Evolutionary conservation across 2,329 filamentous ascomycete species (phyloP), one percentile per base, ranked within the genome.

Genomic region (Endoconidiophora laricicola): DNA sequence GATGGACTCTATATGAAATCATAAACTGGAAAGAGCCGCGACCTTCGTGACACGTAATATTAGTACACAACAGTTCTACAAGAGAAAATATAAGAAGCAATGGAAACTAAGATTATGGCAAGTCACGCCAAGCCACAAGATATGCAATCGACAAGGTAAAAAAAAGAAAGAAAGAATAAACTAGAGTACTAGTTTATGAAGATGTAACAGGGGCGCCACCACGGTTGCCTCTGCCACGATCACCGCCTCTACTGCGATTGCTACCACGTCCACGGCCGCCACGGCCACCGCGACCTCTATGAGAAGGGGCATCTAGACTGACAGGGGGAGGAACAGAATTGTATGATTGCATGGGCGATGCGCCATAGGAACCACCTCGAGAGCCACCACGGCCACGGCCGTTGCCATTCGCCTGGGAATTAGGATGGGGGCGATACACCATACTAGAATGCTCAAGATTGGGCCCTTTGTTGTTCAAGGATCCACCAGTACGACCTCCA

Each of bases 281-380:
- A 20, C 26, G 48, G 37, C 24, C 37, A 6, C 66, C 64, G 29
- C 65, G 63, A 3, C 66, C 63, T 38, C 64, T 59, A 29, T 67
- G 62, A 24, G 65, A 65, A 20, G 63, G 59, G 16, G 65, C 58
- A 55, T 80, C 71, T 10, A 83, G 63, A 41, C 61, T 71, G 1
- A 73, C 62, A 1, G 81, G 80, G 20, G 80, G 81, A 26, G 77
- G 76, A 6, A 80, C 73, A 14, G 71, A 71, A 52, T 69, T 70
- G 57, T 76, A 81, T 33, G 61, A 44, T 24, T 16, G 39, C 43
- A 29, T 16, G 38, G 23, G 38, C 52, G 40, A 23, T 52, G 52
- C 6, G 43, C 39, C 39, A 12, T 36, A 20, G 12, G 48, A 41
- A 10, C 48, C 48, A 24, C 52, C 52, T 26, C 58, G 55, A 6